A percentile compares a stretch with the other conserved stretches of the same genome.
These are phyloP conservation scores for Pilasporangium apinafurcum DNA, from an alignment of 352 stramenopile species.

Conservation along the genomic window DNA sequence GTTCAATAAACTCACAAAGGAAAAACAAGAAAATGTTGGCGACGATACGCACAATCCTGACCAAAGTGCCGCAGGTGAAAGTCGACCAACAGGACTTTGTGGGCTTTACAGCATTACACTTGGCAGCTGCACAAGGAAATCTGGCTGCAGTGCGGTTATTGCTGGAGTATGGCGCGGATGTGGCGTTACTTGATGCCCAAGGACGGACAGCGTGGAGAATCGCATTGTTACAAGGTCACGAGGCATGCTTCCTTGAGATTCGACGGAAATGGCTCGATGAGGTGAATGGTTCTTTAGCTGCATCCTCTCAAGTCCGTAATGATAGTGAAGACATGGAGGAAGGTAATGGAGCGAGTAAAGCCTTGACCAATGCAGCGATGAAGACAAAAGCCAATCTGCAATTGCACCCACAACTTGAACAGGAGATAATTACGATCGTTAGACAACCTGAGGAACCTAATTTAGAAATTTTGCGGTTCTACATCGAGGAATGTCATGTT, in stretches of 20 bases:
- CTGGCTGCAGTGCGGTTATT: conserved; percentile 27
- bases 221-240: conserved; percentile 37
- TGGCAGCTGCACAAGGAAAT: conserved; percentile 40
- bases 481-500: conserved; percentile 29
- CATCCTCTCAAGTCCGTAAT: neutral
- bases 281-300: neutral
- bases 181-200: conserved; percentile 28
- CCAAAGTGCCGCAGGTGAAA: conserved; percentile 16
- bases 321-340: conserved; percentile 1
- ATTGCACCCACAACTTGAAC: conserved; percentile 30
- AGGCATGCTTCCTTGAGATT: conserved; percentile 60
- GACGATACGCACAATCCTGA: conserved; percentile 20
- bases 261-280: conserved; percentile 46
- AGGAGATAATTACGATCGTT: conserved; percentile 14
- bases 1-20: too few relatives aligned
- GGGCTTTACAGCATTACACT: conserved; percentile 52
- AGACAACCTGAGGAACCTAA: conserved; percentile 15
- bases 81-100: conserved; percentile 47
- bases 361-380: conserved; percentile 8
- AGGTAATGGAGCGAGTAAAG: neutral
- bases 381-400: conserved; percentile 3
- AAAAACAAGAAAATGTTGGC: conserved; percentile 18
- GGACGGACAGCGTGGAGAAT: conserved; percentile 56
- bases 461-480: conserved; percentile 18
- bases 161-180: conserved; percentile 39